Conservation (phyloP, 768 basidiomycete species). For the Sporobolomyces phaffii region DNA sequence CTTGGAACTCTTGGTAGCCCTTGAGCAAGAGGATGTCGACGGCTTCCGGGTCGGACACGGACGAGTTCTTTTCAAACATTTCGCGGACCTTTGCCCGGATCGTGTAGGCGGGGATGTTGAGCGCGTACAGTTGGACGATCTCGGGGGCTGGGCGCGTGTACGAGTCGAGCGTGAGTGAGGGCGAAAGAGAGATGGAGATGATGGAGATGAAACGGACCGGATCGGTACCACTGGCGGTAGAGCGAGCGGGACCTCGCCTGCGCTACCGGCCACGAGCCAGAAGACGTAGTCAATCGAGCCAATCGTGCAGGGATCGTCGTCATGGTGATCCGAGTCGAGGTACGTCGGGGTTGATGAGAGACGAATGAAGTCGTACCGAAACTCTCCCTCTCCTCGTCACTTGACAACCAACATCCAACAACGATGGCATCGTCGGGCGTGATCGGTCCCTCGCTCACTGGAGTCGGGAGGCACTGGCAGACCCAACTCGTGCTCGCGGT, state of each 20-base stretch:
- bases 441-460: slow-evolving; percentile 49
- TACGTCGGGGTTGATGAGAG: background rate
- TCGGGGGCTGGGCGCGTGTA: slow-evolving; percentile 60
- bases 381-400: background rate
- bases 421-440: slow-evolving; percentile 3
- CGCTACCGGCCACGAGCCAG: slow-evolving; percentile 55
- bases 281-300: slow-evolving; percentile 63
- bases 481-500: slow-evolving; percentile 83
- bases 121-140: slow-evolving; percentile 66
- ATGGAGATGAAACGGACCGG: slow-evolving; percentile 51
- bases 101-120: slow-evolving; percentile 69
- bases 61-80: slow-evolving; percentile 76
- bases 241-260: slow-evolving; percentile 64
- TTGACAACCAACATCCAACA: background rate
- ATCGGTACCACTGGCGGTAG: slow-evolving; percentile 90
- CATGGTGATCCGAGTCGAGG: slow-evolving; percentile 47
- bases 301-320: slow-evolving; percentile 85
- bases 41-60: slow-evolving; percentile 70
- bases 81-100: slow-evolving; percentile 76
- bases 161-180: background rate
- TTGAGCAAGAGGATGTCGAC: slow-evolving; percentile 84
- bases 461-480: slow-evolving; percentile 70
- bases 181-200: slow-evolving; percentile 10
- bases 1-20: slow-evolving; percentile 80
- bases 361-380: no score